These are phyloP conservation scores for Ustilago cynodontis DNA, from an alignment of 1,284 basidiomycete species.

Conservation along the genomic window DNA sequence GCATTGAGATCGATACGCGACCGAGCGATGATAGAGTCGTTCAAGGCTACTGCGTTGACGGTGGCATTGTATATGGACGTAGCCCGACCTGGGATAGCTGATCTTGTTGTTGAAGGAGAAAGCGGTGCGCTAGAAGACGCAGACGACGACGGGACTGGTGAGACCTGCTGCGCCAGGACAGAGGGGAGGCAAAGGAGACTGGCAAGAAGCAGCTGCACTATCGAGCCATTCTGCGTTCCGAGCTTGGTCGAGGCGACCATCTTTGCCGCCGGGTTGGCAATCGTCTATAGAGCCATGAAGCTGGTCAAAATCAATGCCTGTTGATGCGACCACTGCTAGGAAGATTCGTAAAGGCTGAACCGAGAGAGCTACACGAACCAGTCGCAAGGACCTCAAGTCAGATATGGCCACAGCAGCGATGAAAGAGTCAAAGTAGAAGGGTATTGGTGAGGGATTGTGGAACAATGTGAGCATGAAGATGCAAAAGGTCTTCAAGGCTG, in stretches of 20 bases:
- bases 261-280: not conserved
- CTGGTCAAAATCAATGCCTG: not conserved
- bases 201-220: conserved; percentile 1
- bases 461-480: not conserved
- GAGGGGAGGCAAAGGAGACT: not conserved
- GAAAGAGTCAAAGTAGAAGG: too few relatives aligned
- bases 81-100: conserved; percentile 40
- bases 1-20: conserved; percentile 39
- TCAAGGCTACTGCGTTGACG: conserved; percentile 35
- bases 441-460: not conserved
- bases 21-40: conserved; percentile 55
- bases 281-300: not conserved
- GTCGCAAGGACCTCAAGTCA: not conserved
- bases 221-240: not conserved
- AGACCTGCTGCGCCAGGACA: conserved; percentile 22
- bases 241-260: not conserved
- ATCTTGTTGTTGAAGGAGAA: conserved; percentile 23
- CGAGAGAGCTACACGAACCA: not conserved
- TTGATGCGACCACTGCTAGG: not conserved
- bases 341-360: not conserved
- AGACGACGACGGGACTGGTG: conserved; percentile 9
- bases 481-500: not conserved
- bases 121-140: conserved; percentile 12
- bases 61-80: conserved; percentile 40
- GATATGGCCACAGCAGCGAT: not conserved